Evolutionary conservation across 768 basidiomycete genomes (phyloP).

Genomic region (Termitomyces sp.): DNA sequence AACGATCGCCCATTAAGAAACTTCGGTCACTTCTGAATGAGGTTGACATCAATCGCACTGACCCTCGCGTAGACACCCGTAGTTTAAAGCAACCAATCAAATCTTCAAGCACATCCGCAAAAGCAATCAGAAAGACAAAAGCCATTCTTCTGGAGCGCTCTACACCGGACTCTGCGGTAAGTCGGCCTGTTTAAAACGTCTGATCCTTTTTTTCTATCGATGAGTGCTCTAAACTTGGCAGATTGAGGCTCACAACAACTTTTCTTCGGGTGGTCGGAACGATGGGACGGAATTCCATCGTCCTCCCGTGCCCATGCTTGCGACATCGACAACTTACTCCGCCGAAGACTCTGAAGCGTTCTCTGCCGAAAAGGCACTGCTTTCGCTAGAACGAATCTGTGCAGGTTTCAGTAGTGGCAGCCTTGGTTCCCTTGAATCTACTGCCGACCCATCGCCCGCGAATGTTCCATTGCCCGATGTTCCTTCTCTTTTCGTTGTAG

Average conservation of each 20-base stretch:
- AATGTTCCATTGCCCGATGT: neutral
- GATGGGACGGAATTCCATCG: neutral
- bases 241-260: neutral
- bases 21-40: slow-evolving; percentile 7
- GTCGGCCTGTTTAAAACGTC: neutral
- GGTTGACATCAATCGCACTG: slow-evolving; percentile 11
- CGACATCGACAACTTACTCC: neutral
- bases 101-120: slow-evolving; percentile 10
- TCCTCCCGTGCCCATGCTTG: neutral
- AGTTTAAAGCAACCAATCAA: neutral
- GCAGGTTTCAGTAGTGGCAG: slow-evolving; percentile 28
- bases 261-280: neutral
- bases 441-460: slow-evolving; percentile 5
- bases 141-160: slow-evolving; percentile 9
- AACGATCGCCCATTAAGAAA: slow-evolving; percentile 5
- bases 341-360: slow-evolving; percentile 2
- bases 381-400: slow-evolving; percentile 20
- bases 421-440: slow-evolving; percentile 27
- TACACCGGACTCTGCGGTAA: neutral
- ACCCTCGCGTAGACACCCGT: neutral
- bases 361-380: slow-evolving; percentile 8
- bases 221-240: neutral
- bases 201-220: neutral
- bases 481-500: neutral
- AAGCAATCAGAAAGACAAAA: slow-evolving; percentile 17